Percentiles rank a stretch among this genome's conserved stretches.
phyloP scores from a whole-genome alignment of 225 moss, liverwort and hornwort species.

The Pleurozium schreberi region DNA sequence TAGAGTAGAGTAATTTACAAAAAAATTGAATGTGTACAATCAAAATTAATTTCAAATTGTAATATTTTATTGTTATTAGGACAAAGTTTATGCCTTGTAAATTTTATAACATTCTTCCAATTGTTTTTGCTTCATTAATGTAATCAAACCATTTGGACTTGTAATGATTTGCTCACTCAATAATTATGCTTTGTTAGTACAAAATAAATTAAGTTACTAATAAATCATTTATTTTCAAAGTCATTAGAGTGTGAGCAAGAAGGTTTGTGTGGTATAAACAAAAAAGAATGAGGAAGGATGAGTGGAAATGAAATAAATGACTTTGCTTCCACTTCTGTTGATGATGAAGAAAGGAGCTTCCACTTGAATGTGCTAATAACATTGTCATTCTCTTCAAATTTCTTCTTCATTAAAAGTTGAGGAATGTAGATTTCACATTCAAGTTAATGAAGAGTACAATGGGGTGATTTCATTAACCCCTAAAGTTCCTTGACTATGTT shows the following conservation, averaged over 20 bases:
- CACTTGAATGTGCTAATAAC: fast-evolving
- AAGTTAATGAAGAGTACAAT: too few species aligned
- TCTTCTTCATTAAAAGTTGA: not conserved
- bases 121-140: not conserved
- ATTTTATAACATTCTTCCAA: fast-evolving
- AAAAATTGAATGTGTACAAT: not conserved
- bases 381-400: fast-evolving
- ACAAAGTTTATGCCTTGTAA: not conserved
- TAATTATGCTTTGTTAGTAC: not conserved
- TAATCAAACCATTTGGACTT: too few species aligned
- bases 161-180: not conserved
- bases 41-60: not conserved
- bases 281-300: not conserved
- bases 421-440: not conserved
- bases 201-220: not conserved
- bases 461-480: too few species aligned
- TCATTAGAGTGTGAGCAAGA: too few species aligned
- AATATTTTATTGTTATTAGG: too few species aligned
- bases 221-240: not conserved
- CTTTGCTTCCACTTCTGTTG: fast-evolving
- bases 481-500: too few species aligned
- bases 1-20: not conserved
- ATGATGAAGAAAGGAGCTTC: not conserved
- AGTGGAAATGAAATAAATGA: not conserved
- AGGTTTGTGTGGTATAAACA: fast-evolving